phyloP scores from a whole-genome alignment of 129 eudicot genomes.

The Escallonia rubra region DNA sequence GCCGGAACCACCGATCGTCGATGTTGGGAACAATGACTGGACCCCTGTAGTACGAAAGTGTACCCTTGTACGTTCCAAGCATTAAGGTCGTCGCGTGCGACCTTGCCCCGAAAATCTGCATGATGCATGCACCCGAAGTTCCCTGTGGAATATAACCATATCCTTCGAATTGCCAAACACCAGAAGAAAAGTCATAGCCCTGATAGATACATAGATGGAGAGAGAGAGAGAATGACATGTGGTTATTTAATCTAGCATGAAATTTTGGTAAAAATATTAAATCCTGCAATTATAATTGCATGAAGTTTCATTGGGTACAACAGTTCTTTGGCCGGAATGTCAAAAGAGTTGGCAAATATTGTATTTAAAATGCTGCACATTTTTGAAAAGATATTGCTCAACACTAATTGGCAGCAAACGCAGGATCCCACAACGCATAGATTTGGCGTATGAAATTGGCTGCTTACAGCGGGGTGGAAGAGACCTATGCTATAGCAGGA shows the following conservation, averaged over 20 bases:
- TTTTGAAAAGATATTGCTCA: too few species aligned
- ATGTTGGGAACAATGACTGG: background rate
- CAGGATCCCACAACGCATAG: too few species aligned
- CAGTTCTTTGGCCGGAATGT: too few species aligned
- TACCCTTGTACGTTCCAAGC: background rate
- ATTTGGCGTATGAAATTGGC: too few species aligned
- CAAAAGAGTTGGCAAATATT: background rate
- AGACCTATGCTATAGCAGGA: too few species aligned
- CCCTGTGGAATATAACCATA: background rate
- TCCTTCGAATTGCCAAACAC: background rate
- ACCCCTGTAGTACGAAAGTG: background rate
- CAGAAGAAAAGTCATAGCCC: background rate
- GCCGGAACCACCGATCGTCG: background rate
- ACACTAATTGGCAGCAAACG: too few species aligned
- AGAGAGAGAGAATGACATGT: background rate
- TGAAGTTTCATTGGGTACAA: background rate
- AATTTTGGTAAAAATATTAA: background rate
- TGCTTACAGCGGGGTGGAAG: too few species aligned
- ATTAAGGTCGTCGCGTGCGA: background rate
- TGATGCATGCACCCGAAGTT: background rate
- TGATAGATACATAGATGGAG: background rate
- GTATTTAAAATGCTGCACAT: background rate
- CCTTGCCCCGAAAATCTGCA: background rate
- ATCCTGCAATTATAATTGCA: background rate
- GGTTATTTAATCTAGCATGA: background rate